phyloP scores from a whole-genome alignment of 805 yeast species.

The Zygosaccharomyces siamensis region DNA sequence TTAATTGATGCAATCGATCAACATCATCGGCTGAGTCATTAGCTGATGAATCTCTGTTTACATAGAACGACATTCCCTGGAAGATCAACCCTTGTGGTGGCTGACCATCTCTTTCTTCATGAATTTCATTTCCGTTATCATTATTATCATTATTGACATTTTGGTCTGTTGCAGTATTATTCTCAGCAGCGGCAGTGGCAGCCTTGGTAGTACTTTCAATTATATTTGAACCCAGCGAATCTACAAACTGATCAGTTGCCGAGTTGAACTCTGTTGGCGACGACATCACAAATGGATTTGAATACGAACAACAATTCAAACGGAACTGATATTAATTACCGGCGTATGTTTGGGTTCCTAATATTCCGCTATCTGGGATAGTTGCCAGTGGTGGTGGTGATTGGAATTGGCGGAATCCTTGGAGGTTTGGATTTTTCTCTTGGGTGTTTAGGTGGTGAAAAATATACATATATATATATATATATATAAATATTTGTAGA shows the following conservation, averaged over 20 bases:
- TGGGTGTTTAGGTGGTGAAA: slow-evolving; percentile 22
- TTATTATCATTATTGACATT: not conserved
- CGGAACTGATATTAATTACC: not conserved
- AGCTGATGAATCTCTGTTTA: slow-evolving; percentile 25
- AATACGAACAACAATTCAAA: not conserved
- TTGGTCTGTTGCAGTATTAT: not conserved
- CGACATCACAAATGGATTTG: slow-evolving; percentile 13
- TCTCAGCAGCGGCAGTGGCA: not conserved
- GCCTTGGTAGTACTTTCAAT: not conserved
- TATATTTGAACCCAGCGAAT: slow-evolving; percentile 17
- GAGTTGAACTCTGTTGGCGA: slow-evolving; percentile 26
- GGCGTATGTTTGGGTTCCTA: slow-evolving; percentile 1
- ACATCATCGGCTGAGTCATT: slow-evolving; percentile 23
- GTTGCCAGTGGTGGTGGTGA: not conserved
- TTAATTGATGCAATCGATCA: slow-evolving; percentile 18
- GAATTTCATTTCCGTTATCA: not conserved
- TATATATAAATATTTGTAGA: too few relatives aligned
- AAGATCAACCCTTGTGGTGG: slow-evolving; percentile 5
- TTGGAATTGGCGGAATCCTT: slow-evolving; percentile 1
- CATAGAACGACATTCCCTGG: slow-evolving; percentile 19
- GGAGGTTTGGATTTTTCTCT: slow-evolving; percentile 11
- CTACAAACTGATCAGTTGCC: slow-evolving; percentile 27
- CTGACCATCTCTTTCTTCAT: not conserved
- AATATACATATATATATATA: not conserved
- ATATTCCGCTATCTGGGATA: not conserved